These are phyloP conservation scores for Saccharomyces hybrid DNA, from an alignment of 1,139 yeast species.

Conservation along the genomic window DNA sequence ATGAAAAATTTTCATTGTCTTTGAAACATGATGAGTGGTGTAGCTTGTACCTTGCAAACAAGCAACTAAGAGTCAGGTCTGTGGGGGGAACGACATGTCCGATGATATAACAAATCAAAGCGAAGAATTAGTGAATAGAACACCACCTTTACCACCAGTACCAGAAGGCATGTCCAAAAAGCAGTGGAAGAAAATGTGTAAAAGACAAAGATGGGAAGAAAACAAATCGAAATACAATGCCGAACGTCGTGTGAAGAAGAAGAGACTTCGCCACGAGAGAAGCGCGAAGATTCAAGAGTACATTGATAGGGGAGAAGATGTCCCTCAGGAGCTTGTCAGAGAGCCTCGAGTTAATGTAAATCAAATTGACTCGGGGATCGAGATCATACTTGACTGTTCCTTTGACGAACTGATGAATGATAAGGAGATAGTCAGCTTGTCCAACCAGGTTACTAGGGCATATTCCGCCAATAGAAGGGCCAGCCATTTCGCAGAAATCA, in stretches of 20 bases:
- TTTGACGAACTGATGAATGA: constrained; percentile 86
- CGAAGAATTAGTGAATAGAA: constrained; percentile 7
- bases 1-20: neutral
- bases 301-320: constrained; percentile 34
- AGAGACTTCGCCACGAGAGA: constrained; percentile 33
- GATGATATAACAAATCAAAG: neutral
- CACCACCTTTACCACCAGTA: constrained; percentile 30
- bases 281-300: constrained; percentile 33
- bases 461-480: constrained; percentile 72
- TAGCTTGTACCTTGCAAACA: neutral
- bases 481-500: constrained; percentile 49
- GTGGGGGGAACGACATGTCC: neutral
- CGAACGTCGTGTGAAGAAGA: constrained; percentile 48
- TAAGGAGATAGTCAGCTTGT: constrained; percentile 67
- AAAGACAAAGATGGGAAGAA: constrained; percentile 54
- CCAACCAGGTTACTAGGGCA: constrained; percentile 73
- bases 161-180: constrained; percentile 84
- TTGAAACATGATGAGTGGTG: neutral
- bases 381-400: constrained; percentile 72
- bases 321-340: constrained; percentile 31
- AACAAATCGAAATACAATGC: constrained; percentile 51
- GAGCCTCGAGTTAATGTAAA: constrained; percentile 34
- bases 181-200: constrained; percentile 70
- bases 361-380: constrained; percentile 43
- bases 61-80: neutral